Evolutionary conservation across 2,329 filamentous ascomycete genomes (phyloP).

Genomic region (Magnaporthiopsis poae): DNA sequence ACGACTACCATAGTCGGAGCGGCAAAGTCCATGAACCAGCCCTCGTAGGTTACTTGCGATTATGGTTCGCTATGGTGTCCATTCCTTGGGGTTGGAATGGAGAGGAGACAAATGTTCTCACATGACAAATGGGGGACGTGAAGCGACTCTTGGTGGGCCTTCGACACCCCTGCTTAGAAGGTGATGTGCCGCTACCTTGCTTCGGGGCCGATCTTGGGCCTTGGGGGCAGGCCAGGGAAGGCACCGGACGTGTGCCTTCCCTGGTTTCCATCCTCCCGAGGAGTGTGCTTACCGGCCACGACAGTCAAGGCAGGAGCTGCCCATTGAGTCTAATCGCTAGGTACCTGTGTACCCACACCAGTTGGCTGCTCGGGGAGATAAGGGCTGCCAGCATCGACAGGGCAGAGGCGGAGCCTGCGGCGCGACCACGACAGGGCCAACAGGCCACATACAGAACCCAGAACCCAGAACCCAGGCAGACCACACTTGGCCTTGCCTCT

Average conservation of each 20-base stretch:
- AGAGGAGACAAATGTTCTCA: neutral
- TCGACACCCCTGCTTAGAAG: neutral
- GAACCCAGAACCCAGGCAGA: neutral
- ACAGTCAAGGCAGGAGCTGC: too few species aligned
- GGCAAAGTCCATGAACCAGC: neutral
- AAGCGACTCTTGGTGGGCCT: neutral
- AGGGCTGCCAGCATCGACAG: neutral
- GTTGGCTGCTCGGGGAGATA: neutral
- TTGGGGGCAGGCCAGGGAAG: neutral
- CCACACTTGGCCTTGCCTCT: neutral
- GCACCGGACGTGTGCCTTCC: neutral
- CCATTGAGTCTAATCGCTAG: neutral
- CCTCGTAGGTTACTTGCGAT: neutral
- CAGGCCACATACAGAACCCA: neutral
- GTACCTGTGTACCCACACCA: neutral
- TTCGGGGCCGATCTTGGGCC: neutral
- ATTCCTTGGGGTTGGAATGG: neutral
- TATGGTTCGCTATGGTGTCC: neutral
- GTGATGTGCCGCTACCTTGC: neutral
- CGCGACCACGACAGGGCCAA: neutral
- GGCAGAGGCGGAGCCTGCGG: neutral
- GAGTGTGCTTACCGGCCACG: neutral
- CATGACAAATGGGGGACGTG: neutral
- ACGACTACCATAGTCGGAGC: neutral
- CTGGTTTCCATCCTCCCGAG: neutral